Conservation (phyloP, 2,329 filamentous ascomycete species). For the Aspergillus texensis region DNA sequence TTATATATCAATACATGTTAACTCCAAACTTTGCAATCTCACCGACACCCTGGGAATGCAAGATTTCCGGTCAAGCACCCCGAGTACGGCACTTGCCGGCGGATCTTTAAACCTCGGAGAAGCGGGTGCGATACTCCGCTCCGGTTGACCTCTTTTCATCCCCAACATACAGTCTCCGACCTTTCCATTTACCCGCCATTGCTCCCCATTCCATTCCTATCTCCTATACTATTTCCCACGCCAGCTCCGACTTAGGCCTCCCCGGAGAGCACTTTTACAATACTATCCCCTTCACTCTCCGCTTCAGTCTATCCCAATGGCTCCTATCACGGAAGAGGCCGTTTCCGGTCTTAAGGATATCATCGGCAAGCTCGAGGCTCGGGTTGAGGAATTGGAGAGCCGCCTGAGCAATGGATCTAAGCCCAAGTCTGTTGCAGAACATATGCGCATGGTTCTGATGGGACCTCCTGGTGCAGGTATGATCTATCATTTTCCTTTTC, state of each 20-base stretch:
- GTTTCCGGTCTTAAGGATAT: slow-evolving; percentile 83
- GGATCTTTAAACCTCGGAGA: slow-evolving; percentile 32
- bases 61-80: background rate
- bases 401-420: slow-evolving; percentile 59
- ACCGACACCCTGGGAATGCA: background rate
- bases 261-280: slow-evolving; percentile 19
- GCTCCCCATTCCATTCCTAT: slow-evolving; percentile 20
- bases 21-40: background rate
- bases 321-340: slow-evolving; percentile 77
- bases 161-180: slow-evolving; percentile 23
- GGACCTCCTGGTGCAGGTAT: slow-evolving; percentile 95
- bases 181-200: slow-evolving; percentile 34
- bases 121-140: slow-evolving; percentile 27
- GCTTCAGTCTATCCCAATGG: slow-evolving; percentile 63
- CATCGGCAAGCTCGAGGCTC: slow-evolving; percentile 79
- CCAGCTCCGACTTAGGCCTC: slow-evolving; percentile 17
- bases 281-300: slow-evolving; percentile 28
- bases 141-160: slow-evolving; percentile 24
- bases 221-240: slow-evolving; percentile 19
- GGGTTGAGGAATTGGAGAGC: slow-evolving; percentile 82
- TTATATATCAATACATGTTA: background rate
- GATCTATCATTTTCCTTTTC: slow-evolving; percentile 4
- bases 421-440: slow-evolving; percentile 57
- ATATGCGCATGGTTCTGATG: slow-evolving; percentile 96
- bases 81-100: background rate